phyloP scores from a whole-genome alignment of 164 flowering plant species.

The Echeveria elegans region DNA sequence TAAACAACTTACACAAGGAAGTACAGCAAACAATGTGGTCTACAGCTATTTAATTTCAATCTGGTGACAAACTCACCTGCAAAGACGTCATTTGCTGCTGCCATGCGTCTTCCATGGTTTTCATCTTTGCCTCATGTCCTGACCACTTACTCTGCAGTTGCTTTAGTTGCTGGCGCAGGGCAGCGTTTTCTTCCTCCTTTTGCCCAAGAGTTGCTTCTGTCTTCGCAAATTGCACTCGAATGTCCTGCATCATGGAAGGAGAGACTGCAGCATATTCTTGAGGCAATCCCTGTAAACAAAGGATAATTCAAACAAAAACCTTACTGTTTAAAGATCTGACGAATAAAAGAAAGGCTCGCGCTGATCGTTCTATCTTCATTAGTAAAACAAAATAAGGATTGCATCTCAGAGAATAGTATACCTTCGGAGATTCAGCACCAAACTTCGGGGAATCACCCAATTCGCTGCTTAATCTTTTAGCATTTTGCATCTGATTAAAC shows the following conservation, averaged over 20 bases:
- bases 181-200: slow-evolving; percentile 74
- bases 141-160: slow-evolving; percentile 59
- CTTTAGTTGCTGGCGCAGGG: slow-evolving; percentile 39
- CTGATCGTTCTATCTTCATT: neutral
- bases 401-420: slow-evolving; percentile 10
- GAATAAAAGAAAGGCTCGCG: neutral
- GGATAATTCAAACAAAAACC: neutral
- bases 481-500: slow-evolving; percentile 19
- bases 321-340: neutral
- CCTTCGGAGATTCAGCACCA: slow-evolving; percentile 19
- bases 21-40: too few species aligned
- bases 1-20: neutral
- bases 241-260: slow-evolving; percentile 36
- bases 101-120: slow-evolving; percentile 79
- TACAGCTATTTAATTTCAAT: neutral
- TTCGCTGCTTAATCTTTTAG: slow-evolving; percentile 18
- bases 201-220: slow-evolving; percentile 54
- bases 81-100: slow-evolving; percentile 69
- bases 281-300: slow-evolving; percentile 28
- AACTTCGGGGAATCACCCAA: neutral
- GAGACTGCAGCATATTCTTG: slow-evolving; percentile 29
- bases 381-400: neutral
- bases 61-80: slow-evolving; percentile 52
- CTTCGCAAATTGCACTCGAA: slow-evolving; percentile 46
- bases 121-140: slow-evolving; percentile 74